Percentiles rank a stretch among this genome's conserved stretches.
These are phyloP conservation scores for Cylindrotheca closterium DNA, from an alignment of 108 stramenopile genomes.

Conservation along the genomic window DNA sequence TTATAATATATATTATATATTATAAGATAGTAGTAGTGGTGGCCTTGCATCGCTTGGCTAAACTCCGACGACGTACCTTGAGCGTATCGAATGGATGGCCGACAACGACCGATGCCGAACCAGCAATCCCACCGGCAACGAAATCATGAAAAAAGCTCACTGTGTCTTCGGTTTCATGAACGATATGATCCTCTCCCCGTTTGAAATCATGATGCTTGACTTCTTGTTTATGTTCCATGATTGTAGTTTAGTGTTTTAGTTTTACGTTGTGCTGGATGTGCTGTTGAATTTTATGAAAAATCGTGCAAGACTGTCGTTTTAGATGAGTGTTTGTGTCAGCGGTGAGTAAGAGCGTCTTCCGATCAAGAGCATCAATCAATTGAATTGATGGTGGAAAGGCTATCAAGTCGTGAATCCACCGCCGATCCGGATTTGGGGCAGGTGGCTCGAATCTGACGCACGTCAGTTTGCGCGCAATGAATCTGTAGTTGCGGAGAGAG, in stretches of 20 bases:
- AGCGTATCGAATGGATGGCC: slow-evolving; percentile 95
- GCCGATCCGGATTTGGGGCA: not conserved
- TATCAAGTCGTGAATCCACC: not conserved
- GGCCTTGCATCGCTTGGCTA: no score
- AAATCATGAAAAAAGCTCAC: slow-evolving; percentile 80
- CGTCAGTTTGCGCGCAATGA: not conserved
- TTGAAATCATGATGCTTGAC: slow-evolving; percentile 19
- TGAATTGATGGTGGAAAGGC: not conserved
- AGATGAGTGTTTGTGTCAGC: no score
- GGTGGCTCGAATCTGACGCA: not conserved
- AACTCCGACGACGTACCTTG: no score
- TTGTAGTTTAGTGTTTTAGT: no score
- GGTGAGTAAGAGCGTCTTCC: not conserved
- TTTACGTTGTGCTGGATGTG: no score
- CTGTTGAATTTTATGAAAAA: no score
- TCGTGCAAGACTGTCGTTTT: no score
- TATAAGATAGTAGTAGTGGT: no score
- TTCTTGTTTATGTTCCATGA: slow-evolving; percentile 43
- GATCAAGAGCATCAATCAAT: slow-evolving; percentile 1
- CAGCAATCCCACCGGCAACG: slow-evolving; percentile 80
- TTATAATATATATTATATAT: no score
- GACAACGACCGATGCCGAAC: slow-evolving; percentile 78
- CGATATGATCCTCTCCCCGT: slow-evolving; percentile 2
- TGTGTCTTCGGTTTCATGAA: slow-evolving; percentile 29
- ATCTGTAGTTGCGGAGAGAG: not conserved